phyloP scores from a whole-genome alignment of 1,139 yeast genomes.

The Zygosaccharomyces sapae region DNA sequence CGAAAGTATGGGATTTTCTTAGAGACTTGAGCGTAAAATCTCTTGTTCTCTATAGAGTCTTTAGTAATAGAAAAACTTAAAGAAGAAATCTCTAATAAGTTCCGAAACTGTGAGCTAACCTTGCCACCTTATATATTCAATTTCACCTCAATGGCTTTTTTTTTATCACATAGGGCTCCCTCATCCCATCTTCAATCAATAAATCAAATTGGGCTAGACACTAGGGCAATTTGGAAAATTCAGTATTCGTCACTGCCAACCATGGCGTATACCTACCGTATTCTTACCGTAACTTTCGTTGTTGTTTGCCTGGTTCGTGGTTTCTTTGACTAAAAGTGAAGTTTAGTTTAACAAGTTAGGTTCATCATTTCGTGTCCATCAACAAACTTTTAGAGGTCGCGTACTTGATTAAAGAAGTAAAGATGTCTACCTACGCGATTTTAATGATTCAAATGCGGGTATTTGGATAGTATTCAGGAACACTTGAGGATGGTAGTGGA shows the following conservation, averaged over 20 bases:
- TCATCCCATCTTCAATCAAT: background rate
- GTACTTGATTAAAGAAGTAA: background rate
- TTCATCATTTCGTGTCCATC: background rate
- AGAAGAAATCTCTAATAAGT: background rate
- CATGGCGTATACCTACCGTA: background rate
- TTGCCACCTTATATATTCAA: slow-evolving; percentile 2
- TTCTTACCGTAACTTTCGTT: background rate
- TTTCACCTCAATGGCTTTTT: background rate
- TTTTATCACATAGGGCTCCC: background rate
- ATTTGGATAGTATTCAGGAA: background rate
- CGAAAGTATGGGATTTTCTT: slow-evolving; percentile 3
- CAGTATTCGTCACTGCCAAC: background rate
- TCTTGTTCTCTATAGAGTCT: slow-evolving; percentile 5
- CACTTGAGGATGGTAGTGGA: background rate
- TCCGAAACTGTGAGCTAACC: background rate
- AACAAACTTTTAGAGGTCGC: background rate
- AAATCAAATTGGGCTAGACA: background rate
- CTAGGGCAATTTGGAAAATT: background rate
- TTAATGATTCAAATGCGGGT: background rate
- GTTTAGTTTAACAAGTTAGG: background rate
- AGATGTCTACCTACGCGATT: background rate
- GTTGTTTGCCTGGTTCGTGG: background rate
- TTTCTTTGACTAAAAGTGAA: background rate
- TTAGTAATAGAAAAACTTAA: background rate
- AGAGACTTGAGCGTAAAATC: slow-evolving; percentile 4